Conservation (phyloP, 345 rosid genomes). For the Eucalyptus curtisii region DNA sequence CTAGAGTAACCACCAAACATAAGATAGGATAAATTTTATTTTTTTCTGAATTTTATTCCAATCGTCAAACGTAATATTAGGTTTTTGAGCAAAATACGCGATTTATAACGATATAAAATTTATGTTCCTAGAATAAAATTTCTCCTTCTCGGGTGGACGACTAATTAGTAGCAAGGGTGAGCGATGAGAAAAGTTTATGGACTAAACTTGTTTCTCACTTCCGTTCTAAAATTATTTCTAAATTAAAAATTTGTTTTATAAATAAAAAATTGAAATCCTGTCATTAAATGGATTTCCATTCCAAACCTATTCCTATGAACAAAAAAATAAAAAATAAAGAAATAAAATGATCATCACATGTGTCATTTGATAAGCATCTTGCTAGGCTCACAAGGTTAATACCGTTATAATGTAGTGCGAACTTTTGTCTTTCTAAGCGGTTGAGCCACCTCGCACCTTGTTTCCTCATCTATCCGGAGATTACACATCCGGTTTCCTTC, state of each 20-base stretch:
- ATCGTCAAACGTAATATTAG: no score
- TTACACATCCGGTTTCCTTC: background rate
- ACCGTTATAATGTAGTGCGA: rapidly evolving
- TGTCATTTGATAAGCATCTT: background rate
- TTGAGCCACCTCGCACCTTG: background rate
- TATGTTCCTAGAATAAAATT: rapidly evolving
- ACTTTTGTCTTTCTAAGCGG: background rate
- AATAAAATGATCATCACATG: no score
- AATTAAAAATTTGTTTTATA: no score
- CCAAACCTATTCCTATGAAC: rapidly evolving
- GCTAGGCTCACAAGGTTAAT: background rate
- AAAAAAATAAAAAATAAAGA: no score
- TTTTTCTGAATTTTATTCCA: no score
- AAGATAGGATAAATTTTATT: no score
- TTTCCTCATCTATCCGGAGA: background rate
- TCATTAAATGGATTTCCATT: rapidly evolving
- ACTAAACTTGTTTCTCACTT: no score
- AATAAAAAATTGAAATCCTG: no score
- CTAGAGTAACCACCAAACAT: no score
- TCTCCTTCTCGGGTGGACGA: rapidly evolving
- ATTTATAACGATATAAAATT: no score
- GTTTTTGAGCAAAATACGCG: rapidly evolving
- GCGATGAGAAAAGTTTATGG: no score
- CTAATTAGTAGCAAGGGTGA: no score
- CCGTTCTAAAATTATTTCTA: rapidly evolving